Evolutionary conservation across 2,329 filamentous ascomycete genomes (phyloP), one percentile per base, ranked within the genome.

Genomic region (Decorospora gaudefroyi): DNA sequence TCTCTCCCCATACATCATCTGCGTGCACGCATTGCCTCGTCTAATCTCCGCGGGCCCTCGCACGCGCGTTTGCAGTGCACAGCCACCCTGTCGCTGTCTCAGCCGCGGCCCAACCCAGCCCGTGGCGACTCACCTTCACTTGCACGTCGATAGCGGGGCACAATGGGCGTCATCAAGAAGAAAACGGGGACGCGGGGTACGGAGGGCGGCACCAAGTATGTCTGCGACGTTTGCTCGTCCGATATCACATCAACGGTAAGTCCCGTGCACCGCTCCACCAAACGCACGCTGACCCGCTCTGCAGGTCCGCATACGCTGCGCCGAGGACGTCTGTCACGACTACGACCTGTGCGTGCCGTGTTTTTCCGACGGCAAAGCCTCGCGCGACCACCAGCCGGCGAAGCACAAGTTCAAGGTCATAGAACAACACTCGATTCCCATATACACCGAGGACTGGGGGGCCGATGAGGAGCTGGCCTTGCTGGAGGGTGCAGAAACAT

Each of bases 331-430:
- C 40, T 99, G 93, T 70, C 87, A 86, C 65, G 93, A 99, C 64
- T 99, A 96, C 70, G 93, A 99, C 68, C 84, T 99, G 38, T 99
- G 93, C 69, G 93, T 99, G 25, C 86, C 89, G 40, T 99, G 93
- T 73, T 99, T 99, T 71, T 81, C 89, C 22, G 85, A 87, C 55
- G 92, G 90, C 53, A 83, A 89, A 61, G 78, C 81, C 31, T 89
- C 88, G 51, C 88, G 89, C 60, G 85, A 87, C 42, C 93, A 99
- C 70, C 85, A 95, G 56, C 92, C 93, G 6, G 80, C 84, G 4
- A 88, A 87, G 9, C 93, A 99, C 72, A 78, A 89, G 10, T 99
- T 86, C 70, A 87, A 89, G 52, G 93, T 99, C 22, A 96, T 99
- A 55, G 93, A 99, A 70, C 93, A 97, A 64, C 96, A 99, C 67